These are phyloP conservation scores for Zygosaccharomyces pseudobailii DNA, from an alignment of 1,139 yeast genomes.

Conservation along the genomic window DNA sequence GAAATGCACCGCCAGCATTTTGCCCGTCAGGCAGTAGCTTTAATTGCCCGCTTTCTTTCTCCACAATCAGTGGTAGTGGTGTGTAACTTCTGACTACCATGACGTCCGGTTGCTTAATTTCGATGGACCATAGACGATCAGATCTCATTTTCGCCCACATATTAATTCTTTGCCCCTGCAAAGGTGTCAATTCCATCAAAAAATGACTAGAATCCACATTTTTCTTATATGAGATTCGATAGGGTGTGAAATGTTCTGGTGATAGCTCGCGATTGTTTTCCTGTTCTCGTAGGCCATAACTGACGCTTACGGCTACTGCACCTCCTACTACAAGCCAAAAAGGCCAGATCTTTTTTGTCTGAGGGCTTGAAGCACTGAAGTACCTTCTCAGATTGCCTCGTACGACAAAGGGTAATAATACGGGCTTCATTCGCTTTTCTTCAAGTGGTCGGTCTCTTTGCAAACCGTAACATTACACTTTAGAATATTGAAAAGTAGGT, in stretches of 20 bases:
- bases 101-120: constrained; percentile 86
- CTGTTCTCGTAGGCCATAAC: background rate
- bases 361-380: background rate
- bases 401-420: background rate
- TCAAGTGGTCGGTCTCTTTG: background rate
- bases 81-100: constrained; percentile 86
- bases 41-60: constrained; percentile 32
- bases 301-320: background rate
- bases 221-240: constrained; percentile 62
- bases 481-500: constrained; percentile 1
- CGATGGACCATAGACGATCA: constrained; percentile 77
- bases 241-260: constrained; percentile 62
- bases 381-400: background rate
- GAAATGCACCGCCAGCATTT: constrained; percentile 63
- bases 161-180: constrained; percentile 38
- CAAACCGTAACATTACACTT: background rate
- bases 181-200: constrained; percentile 68
- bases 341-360: background rate
- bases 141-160: constrained; percentile 55
- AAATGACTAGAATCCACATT: constrained; percentile 64
- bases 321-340: background rate
- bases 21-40: constrained; percentile 31
- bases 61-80: constrained; percentile 62
- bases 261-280: constrained; percentile 23
- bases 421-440: background rate